phyloP scores from a whole-genome alignment of 176 grass and related monocot genomes.

The Musa beccarii region DNA sequence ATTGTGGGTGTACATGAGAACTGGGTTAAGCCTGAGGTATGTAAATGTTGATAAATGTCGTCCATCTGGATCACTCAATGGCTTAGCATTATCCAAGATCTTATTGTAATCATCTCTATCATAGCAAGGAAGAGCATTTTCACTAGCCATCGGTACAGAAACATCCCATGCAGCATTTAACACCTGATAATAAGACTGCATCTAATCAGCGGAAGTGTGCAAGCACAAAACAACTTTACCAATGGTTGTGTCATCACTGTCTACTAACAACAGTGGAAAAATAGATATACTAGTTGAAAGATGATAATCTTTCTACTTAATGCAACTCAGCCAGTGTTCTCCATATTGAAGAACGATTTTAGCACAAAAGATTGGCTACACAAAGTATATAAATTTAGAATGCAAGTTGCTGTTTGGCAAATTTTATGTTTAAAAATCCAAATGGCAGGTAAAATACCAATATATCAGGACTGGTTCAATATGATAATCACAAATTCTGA shows the following conservation, averaged over 20 bases:
- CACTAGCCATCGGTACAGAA: conserved; percentile 62
- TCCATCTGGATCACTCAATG: conserved; percentile 67
- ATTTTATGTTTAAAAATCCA: no score
- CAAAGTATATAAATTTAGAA: no score
- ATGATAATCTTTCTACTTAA: not conserved
- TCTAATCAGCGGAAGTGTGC: not conserved
- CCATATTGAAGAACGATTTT: no score
- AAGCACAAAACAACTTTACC: not conserved
- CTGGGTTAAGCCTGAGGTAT: conserved; percentile 64
- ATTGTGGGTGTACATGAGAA: conserved; percentile 45
- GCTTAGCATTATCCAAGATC: conserved; percentile 76
- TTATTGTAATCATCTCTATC: conserved; percentile 92
- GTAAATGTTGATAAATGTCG: conserved; percentile 71
- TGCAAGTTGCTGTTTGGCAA: no score
- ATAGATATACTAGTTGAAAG: not conserved
- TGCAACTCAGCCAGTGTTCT: not conserved
- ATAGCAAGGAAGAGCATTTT: conserved; percentile 82
- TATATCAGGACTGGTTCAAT: no score
- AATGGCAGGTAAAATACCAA: no score
- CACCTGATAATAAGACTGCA: conserved; percentile 39
- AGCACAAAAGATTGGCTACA: no score
- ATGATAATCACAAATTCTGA: no score
- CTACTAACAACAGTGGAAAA: no score
- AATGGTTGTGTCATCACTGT: not conserved
- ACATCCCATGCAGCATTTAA: conserved; percentile 81